These are phyloP conservation scores for Sistotremastrum suecicum DNA, from an alignment of 768 basidiomycete genomes.

Conservation along the genomic window DNA sequence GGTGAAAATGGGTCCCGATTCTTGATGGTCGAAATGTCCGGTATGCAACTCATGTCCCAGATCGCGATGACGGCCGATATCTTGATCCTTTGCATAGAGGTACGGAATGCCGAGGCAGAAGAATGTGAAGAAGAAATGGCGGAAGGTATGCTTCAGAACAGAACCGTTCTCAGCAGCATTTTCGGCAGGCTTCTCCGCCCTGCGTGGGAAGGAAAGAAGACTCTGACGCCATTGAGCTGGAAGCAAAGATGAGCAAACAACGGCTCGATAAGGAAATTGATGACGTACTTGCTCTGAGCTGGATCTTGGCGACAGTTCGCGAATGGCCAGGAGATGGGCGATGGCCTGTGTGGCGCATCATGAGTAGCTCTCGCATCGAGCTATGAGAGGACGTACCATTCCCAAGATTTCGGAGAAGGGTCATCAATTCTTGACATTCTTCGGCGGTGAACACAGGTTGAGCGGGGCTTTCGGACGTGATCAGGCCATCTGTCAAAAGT, in stretches of 20 bases:
- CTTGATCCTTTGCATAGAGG: constrained; percentile 36
- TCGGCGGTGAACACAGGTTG: constrained; percentile 60
- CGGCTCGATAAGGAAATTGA: constrained; percentile 4
- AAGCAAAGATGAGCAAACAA: not conserved
- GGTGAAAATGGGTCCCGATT: not conserved
- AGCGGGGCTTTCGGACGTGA: constrained; percentile 41
- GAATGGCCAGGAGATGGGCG: constrained; percentile 26
- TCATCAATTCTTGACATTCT: constrained; percentile 64
- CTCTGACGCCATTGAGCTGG: constrained; percentile 57
- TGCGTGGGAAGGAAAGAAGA: constrained; percentile 28
- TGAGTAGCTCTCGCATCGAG: not conserved
- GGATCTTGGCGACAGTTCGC: constrained; percentile 51
- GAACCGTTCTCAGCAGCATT: constrained; percentile 23
- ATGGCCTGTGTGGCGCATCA: too few relatives aligned
- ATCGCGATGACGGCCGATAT: too few relatives aligned
- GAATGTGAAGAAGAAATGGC: constrained; percentile 41
- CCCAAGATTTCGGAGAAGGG: constrained; percentile 34
- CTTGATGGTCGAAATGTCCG: not conserved
- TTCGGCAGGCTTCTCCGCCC: constrained; percentile 53
- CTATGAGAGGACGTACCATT: constrained; percentile 10
- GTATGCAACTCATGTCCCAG: too few relatives aligned
- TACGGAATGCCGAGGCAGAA: constrained; percentile 72
- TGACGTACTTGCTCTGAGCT: constrained; percentile 48
- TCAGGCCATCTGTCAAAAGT: constrained; percentile 41
- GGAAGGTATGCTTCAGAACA: constrained; percentile 15